Evolutionary conservation across 1,284 basidiomycete species (phyloP), one percentile per base, ranked within the genome.

Genomic region (Psilocybe mexicana): DNA sequence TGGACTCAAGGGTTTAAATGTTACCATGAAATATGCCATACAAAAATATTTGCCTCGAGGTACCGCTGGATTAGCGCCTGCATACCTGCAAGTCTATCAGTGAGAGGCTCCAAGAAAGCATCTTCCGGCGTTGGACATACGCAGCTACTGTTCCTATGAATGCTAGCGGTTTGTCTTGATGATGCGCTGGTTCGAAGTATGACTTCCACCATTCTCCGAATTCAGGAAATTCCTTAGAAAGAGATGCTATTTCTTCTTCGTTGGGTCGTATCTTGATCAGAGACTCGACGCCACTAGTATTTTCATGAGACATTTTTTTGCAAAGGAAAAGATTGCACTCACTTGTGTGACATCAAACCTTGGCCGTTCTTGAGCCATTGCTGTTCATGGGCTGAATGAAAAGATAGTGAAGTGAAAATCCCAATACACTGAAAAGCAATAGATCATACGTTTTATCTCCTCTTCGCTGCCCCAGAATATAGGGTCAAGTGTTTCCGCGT

Each of bases 261-360:
- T 69, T 73, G 1, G 76, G 77, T 35, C 79, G 67, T 33, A 79
- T 58, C 61, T 78, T 81, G 42, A 72, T 65, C 2, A 73, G 67
- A 6, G 68, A 71, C 63, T 78, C 77, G 1, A 73, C 36, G 7
- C 69, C 75, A 56, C 78, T 79, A 30, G 25, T 43, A 6, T 11
- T 33, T n/a, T 33, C 1, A 45, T 46, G 14, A 23, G 24, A 18
- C 6, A 28, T 24, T 24, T 30, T 25, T 25, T 43, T 46, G n/a
- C 5, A 8, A 12, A 24, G 36, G 36, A 2, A 28, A 24, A 35
- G 6, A 5, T 5, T 40, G 24, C 4, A 55, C 73, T 45, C 23
- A 85, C 83, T 82, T 85, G 62, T 77, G 70, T 0, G 81, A 76
- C 64, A 85, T 74, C 36, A 80, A 58, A 5, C 83, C 82, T 30